Conservation (phyloP, 371 early-diverging fungal genomes). For the Conidiobolus coronatus region DNA sequence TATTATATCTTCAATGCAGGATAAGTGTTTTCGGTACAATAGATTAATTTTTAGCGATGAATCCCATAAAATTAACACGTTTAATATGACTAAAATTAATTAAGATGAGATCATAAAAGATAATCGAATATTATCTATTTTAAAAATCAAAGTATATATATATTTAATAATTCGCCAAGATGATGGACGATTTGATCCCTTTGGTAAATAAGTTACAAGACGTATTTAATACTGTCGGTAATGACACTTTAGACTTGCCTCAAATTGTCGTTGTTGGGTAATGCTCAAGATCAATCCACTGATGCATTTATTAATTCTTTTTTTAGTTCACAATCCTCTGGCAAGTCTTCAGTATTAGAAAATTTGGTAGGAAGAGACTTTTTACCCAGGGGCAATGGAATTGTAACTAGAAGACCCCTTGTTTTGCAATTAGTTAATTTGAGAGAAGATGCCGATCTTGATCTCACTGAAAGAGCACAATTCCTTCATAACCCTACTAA, state of each 20-base stretch:
- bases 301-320: background rate
- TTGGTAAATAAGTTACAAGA: constrained; percentile 81
- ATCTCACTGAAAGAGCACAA: constrained; percentile 32
- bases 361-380: constrained; percentile 80
- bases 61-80: no score
- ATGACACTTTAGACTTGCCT: constrained; percentile 68
- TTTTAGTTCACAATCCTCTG: constrained; percentile 59
- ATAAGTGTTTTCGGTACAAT: no score
- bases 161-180: background rate
- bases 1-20: no score
- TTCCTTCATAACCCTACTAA: constrained; percentile 52
- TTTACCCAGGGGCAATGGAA: constrained; percentile 74
- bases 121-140: no score
- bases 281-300: constrained; percentile 11
- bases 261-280: constrained; percentile 70
- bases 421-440: constrained; percentile 64
- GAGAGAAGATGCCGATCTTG: constrained; percentile 12
- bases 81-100: no score
- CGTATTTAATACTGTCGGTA: constrained; percentile 65
- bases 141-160: no score
- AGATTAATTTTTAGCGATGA: no score
- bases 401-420: constrained; percentile 84
- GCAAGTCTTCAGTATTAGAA: constrained; percentile 82
- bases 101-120: no score
- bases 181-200: constrained; percentile 62